These are phyloP conservation scores for Periconia sp. DNA, from an alignment of 2,329 filamentous ascomycete genomes.

Conservation along the genomic window DNA sequence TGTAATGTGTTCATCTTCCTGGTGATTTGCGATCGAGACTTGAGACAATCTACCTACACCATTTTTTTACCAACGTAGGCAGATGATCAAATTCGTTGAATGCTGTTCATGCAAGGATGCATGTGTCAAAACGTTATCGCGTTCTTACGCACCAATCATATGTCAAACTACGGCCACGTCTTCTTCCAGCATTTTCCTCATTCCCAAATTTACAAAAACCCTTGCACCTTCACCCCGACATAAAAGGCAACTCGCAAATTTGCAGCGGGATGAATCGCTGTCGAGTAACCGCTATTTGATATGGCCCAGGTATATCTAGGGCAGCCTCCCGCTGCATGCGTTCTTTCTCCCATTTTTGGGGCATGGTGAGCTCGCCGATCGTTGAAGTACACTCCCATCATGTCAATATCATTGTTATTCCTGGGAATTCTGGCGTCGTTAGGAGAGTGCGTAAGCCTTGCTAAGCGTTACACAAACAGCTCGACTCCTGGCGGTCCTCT, in stretches of 20 bases:
- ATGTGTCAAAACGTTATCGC: too few species aligned
- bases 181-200: too few species aligned
- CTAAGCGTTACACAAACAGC: slow-evolving; percentile 4
- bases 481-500: background rate
- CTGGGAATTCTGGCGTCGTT: background rate
- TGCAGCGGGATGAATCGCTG: background rate
- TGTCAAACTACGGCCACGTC: too few species aligned
- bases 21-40: too few species aligned
- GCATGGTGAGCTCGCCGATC: background rate
- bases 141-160: too few species aligned
- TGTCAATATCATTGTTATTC: background rate
- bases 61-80: too few species aligned
- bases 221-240: background rate
- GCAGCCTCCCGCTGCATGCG: background rate
- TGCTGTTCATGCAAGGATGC: too few species aligned
- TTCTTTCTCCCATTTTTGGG: background rate
- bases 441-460: background rate
- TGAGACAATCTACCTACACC: too few species aligned
- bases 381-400: background rate
- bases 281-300: background rate
- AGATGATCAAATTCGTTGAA: too few species aligned
- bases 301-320: background rate
- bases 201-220: too few species aligned
- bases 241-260: background rate
- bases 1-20: too few species aligned